Conservation (phyloP, 306 rosid species). For the Oemleria cerasiformis region DNA sequence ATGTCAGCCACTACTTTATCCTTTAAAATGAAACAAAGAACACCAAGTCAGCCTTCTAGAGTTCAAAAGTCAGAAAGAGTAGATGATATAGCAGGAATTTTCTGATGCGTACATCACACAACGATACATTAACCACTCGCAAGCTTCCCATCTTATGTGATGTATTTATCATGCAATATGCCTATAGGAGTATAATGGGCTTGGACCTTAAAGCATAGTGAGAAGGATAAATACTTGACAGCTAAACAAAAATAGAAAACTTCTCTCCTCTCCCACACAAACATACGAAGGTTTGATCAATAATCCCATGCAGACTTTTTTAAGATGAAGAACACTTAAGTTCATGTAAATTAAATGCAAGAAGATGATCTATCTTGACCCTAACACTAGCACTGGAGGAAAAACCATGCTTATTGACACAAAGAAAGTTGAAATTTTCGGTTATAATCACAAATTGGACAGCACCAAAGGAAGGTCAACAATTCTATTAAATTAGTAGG, state of each 20-base stretch:
- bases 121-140: neutral
- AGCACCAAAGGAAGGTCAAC: neutral
- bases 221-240: neutral
- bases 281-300: neutral
- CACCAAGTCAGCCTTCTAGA: slow-evolving; percentile 21
- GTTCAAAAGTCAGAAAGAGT: slow-evolving; percentile 17
- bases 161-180: neutral
- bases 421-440: neutral
- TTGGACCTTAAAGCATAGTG: neutral
- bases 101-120: neutral
- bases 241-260: neutral
- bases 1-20: slow-evolving; percentile 62
- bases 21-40: slow-evolving; percentile 44
- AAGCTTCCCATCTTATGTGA: neutral
- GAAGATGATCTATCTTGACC: neutral
- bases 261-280: neutral
- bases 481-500: neutral
- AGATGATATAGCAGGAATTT: neutral
- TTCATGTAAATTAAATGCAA: neutral
- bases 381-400: neutral
- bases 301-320: neutral
- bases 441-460: neutral
- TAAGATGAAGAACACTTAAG: neutral
- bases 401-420: neutral
- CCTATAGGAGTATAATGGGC: neutral